Percentiles rank a stretch among this genome's conserved stretches.
Evolutionary conservation across 1,139 yeast genomes (phyloP).

Genomic region (Tardiomyces blankii): DNA sequence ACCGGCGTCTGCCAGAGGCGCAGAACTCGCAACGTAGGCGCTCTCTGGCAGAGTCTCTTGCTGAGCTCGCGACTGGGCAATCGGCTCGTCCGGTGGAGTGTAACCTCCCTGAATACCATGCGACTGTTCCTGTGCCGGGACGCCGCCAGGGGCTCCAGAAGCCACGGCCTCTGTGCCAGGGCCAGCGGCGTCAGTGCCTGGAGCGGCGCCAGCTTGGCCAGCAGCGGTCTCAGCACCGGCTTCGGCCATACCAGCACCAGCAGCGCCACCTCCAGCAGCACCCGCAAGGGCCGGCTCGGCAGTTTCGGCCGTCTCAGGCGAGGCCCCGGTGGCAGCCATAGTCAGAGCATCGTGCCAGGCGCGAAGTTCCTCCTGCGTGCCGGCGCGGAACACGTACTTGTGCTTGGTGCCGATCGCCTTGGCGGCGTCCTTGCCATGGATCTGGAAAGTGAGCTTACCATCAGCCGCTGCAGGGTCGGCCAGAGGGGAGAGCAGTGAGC

Average conservation of each 20-base stretch:
- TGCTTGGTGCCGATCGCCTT: conserved; percentile 29
- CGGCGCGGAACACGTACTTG: conserved; percentile 32
- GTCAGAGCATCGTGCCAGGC: conserved; percentile 35
- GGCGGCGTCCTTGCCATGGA: conserved; percentile 34
- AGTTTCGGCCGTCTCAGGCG: too few relatives aligned
- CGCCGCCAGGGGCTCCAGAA: too few relatives aligned
- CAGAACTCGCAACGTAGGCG: too few relatives aligned
- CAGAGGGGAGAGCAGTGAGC: conserved; percentile 29
- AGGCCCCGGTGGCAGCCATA: conserved; percentile 1
- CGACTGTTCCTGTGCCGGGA: too few relatives aligned
- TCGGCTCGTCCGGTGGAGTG: too few relatives aligned
- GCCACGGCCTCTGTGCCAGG: conserved; percentile 22
- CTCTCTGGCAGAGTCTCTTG: too few relatives aligned
- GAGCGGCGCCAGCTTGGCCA: conserved; percentile 4
- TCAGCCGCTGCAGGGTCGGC: conserved; percentile 14
- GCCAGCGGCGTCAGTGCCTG: conserved; percentile 16
- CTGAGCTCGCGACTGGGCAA: too few relatives aligned
- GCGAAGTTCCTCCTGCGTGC: conserved; percentile 33
- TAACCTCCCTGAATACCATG: too few relatives aligned
- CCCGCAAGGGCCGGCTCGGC: too few relatives aligned
- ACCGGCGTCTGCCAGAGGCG: too few relatives aligned
- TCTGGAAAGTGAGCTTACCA: conserved; percentile 32
- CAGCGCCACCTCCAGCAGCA: background rate
- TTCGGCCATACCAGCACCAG: conserved; percentile 1
- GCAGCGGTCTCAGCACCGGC: conserved; percentile 5